Base-by-base conservation (phyloP, 192 early-diverging fungal genomes). In the Backusella liffmaniae region DNA sequence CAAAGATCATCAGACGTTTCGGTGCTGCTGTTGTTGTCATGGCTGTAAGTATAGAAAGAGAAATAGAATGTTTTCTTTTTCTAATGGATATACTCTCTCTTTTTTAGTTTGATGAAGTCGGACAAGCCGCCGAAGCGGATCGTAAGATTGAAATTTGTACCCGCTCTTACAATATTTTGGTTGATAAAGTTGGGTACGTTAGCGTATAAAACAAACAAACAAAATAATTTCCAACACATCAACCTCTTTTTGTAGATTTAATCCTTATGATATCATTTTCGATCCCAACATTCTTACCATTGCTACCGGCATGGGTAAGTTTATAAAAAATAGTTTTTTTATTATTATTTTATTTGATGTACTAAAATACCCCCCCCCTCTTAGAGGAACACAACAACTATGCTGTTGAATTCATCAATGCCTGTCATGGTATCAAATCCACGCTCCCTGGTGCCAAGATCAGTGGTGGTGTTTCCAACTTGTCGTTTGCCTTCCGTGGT, bases 271-370 rank as follows among this genome's bases (percentile, higher is more conserved):
- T 51, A 78, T 77, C 59, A 91, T 92, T 69, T 90, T 90, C 77
- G 96, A 98, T 76, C 95, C 96, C 73, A 97, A 97, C 85, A 98
- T 98, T 79, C 83, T 97, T 79, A 97, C 96, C 36, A 97, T 98
- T 82, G 94, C 94, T 76, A 98, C 96, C 0, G 97, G 97, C 46
- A 91, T 98, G 92, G 79, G 78, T 79, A 70, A 75, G 30, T 66
- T 15, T 35, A 15, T 34, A 30, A 5, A 36, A 37, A 76, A 1
- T 21, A 70, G 26, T 26, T 26, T 26, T 26, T 30, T 30, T 30
- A 21, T n/a, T 36, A 1, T 21, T 30, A 44, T 23, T n/a, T 30
- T 9, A 35, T 62, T 10, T 34, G 41, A 23, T 41, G 15, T 3
- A 30, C 34, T 13, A 30, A 56, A 51, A 3, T 32, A 32, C 35